A percentile compares a stretch with the other conserved stretches of the same genome.
These are phyloP conservation scores for Stereocaulon alpinum DNA, from an alignment of 495 filamentous ascomycete genomes.

Conservation along the genomic window DNA sequence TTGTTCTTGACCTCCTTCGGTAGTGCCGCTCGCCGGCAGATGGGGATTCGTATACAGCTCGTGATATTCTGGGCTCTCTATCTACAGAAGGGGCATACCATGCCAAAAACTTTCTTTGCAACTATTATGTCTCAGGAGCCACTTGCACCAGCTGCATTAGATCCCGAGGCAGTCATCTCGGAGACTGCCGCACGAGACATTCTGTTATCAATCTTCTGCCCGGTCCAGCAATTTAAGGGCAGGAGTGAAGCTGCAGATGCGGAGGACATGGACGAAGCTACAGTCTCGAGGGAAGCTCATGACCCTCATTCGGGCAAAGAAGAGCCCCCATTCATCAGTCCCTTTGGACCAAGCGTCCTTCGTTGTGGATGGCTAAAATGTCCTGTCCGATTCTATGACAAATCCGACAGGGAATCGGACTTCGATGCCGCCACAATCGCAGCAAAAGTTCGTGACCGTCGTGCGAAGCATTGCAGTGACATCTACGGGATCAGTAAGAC, in stretches of 20 bases:
- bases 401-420: neutral
- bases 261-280: too few species aligned
- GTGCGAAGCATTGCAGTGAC: conserved; percentile 19
- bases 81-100: conserved; percentile 21
- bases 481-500: conserved; percentile 16
- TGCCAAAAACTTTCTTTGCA: conserved; percentile 25
- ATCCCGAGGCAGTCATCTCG: conserved; percentile 7
- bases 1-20: neutral
- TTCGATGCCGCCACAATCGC: neutral
- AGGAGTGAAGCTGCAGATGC: too few species aligned
- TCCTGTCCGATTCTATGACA: conserved; percentile 11
- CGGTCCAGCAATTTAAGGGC: neutral
- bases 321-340: conserved; percentile 17
- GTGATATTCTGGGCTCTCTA: conserved; percentile 24
- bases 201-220: conserved; percentile 5
- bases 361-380: conserved; percentile 21
- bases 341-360: conserved; percentile 25
- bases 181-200: conserved; percentile 2
- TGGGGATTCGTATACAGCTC: conserved; percentile 18
- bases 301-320: neutral
- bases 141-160: conserved; percentile 19
- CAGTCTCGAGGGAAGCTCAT: neutral
- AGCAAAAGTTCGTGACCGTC: conserved; percentile 12
- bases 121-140: conserved; percentile 16
- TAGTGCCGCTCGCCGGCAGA: neutral